Evolutionary conservation across 2,329 filamentous ascomycete genomes (phyloP).

Genomic region (Teratosphaeria viscida): DNA sequence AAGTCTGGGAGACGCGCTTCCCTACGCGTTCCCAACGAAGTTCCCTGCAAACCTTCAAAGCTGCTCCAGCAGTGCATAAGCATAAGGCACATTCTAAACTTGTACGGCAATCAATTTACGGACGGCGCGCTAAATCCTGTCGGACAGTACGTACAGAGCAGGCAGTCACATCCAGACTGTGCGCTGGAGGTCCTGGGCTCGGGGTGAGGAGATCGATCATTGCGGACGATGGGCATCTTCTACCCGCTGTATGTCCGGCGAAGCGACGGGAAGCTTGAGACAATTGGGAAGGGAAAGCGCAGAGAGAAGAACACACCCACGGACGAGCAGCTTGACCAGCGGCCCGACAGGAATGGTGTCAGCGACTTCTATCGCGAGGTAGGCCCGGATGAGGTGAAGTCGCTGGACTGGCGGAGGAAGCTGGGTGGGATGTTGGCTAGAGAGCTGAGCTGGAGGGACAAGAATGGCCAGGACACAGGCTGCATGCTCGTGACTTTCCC

Average conservation of each 20-base stretch:
- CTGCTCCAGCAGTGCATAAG: not conserved
- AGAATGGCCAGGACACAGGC: conserved; percentile 22
- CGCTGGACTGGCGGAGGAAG: conserved; percentile 49
- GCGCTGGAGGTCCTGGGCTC: not conserved
- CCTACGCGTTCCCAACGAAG: not conserved
- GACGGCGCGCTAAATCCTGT: too few species aligned
- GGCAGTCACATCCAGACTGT: not conserved
- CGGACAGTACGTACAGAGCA: not conserved
- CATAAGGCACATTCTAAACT: not conserved
- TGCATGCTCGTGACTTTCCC: conserved; percentile 46
- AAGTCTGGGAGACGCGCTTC: not conserved
- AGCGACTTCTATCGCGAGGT: conserved; percentile 46
- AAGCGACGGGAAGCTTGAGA: conserved; percentile 40
- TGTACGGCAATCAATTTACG: not conserved
- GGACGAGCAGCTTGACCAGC: conserved; percentile 41
- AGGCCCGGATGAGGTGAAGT: conserved; percentile 40
- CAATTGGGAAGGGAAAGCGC: conserved; percentile 40
- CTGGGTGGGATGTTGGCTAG: conserved; percentile 48
- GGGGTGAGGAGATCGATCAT: not conserved
- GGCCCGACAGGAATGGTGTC: conserved; percentile 42
- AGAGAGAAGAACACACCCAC: conserved; percentile 43
- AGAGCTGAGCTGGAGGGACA: conserved; percentile 30
- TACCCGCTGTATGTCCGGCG: conserved; percentile 37
- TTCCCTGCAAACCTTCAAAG: not conserved
- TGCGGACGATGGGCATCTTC: conserved; percentile 32